Conservation (phyloP, 2,329 filamentous ascomycete genomes). For the Ascochyta clinopodiicola region DNA sequence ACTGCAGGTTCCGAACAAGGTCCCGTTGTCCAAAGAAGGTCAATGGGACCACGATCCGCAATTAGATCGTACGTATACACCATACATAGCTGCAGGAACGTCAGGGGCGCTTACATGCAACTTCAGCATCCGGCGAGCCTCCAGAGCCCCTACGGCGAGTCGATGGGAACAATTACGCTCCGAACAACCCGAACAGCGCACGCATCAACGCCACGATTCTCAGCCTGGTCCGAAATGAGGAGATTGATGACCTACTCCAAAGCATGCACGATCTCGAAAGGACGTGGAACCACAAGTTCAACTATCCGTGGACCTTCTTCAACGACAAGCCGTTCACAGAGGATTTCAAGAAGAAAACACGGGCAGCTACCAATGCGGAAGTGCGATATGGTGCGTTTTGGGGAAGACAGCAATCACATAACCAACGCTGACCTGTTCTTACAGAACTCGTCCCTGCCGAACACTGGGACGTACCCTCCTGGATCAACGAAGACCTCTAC, state of each 20-base stretch:
- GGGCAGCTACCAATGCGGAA: slow-evolving; percentile 84
- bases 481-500: slow-evolving; percentile 90
- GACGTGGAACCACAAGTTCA: slow-evolving; percentile 98
- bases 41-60: slow-evolving; percentile 82
- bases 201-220: slow-evolving; percentile 94
- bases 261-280: slow-evolving; percentile 91
- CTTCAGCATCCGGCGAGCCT: slow-evolving; percentile 80
- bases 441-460: slow-evolving; percentile 88
- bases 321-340: slow-evolving; percentile 93
- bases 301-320: slow-evolving; percentile 99
- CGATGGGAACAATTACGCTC: slow-evolving; percentile 74
- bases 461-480: slow-evolving; percentile 89
- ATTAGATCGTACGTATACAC: slow-evolving; percentile 73
- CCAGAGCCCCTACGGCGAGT: slow-evolving; percentile 76
- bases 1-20: slow-evolving; percentile 43
- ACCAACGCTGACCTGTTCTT: slow-evolving; percentile 12
- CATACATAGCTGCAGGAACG: not conserved
- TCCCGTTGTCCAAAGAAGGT: slow-evolving; percentile 53
- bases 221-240: slow-evolving; percentile 89
- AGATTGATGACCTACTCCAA: slow-evolving; percentile 81
- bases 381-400: slow-evolving; percentile 74
- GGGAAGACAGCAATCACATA: fast-evolving
- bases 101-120: slow-evolving; percentile 8
- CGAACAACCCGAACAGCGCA: slow-evolving; percentile 74
- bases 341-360: slow-evolving; percentile 86